Evolutionary conservation across 257 asterid species (phyloP), one percentile per base, ranked within the genome.

Genomic region (Gentiana dahurica): DNA sequence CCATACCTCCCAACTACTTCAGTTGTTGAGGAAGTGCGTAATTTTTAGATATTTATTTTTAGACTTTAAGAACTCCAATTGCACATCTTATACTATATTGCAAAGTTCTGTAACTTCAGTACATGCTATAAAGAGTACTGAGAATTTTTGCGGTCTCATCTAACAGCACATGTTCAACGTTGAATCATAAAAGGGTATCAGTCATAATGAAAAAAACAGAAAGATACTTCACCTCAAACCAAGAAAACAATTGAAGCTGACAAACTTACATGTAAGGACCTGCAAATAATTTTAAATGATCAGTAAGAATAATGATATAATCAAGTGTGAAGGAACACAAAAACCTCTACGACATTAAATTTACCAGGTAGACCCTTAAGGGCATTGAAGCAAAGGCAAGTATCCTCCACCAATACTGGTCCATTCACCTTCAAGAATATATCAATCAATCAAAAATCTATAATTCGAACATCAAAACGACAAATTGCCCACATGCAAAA

Each of bases 321-420:
- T 24, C 0, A 38, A 8, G 49, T 59, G 34, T 39, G 49, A 24
- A n/a, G 41, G 51, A 68, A 36, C 15, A 34, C 6, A 3, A 35
- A 13, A 7, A 9, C 36, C 1, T 6, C 4, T 15, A 44, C 24
- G 8, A 12, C 9, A 63, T 57, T 41, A 32, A n/a, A 57, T 37
- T 70, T 79, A 85, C 98, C 98, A 55, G 98, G 98, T 15, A 91
- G 81, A 66, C 90, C 98, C 82, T 85, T 77, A 51, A 91, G 90
- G 56, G 97, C 90, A 62, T 85, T 87, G 86, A 87, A 91, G 65
- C 97, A 91, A 45, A 91, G 98, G 70, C 97, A 87, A 54, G 97
- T 91, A 71, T 91, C 98, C 73, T 91, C 98, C 84, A 91, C 97
- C 74, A 91, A 80, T 58, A 87, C 96, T 46, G 98, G 96, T 60